Conservation (phyloP, 768 basidiomycete species). For the Cystofilobasidium macerans region DNA sequence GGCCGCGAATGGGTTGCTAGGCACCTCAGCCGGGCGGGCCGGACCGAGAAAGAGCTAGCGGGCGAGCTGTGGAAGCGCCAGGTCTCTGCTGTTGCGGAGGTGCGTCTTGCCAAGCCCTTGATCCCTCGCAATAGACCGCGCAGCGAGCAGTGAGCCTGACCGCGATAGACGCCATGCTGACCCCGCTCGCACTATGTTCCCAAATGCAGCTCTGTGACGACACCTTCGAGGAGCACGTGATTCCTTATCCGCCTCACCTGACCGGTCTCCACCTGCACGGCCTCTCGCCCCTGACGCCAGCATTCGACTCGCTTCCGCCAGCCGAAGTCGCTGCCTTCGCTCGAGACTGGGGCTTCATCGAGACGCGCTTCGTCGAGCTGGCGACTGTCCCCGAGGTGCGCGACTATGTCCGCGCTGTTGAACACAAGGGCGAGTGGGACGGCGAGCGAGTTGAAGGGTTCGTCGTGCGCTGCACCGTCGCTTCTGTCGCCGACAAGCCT, state of each 20-base stretch:
- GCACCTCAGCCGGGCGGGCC: slow-evolving; percentile 53
- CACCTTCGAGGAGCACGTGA: slow-evolving; percentile 90
- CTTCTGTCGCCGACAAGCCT: slow-evolving; percentile 37
- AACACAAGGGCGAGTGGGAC: slow-evolving; percentile 55
- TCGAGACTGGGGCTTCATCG: slow-evolving; percentile 79
- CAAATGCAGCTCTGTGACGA: slow-evolving; percentile 86
- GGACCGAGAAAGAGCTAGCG: slow-evolving; percentile 66
- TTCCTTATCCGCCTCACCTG: slow-evolving; percentile 64
- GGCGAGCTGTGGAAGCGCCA: slow-evolving; percentile 62
- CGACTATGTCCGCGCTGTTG: slow-evolving; percentile 56
- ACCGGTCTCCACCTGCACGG: slow-evolving; percentile 91
- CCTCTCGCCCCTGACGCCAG: slow-evolving; percentile 49
- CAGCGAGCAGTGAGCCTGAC: too few relatives aligned
- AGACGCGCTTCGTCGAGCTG: slow-evolving; percentile 52
- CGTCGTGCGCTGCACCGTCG: slow-evolving; percentile 70
- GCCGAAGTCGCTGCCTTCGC: slow-evolving; percentile 66
- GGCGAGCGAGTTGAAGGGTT: slow-evolving; percentile 85
- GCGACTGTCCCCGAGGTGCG: slow-evolving; percentile 56
- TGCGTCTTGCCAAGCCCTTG: slow-evolving; percentile 33
- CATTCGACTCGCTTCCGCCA: slow-evolving; percentile 62
- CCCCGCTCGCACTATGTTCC: background rate
- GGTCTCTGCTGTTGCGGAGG: slow-evolving; percentile 87
- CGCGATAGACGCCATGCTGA: too few relatives aligned
- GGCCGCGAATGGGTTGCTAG: slow-evolving; percentile 54
- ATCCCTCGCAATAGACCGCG: too few relatives aligned